Evolutionary conservation across 176 grass and related monocot genomes (phyloP), one percentile per base, ranked within the genome.

Genomic region (Oryza glumipatula): DNA sequence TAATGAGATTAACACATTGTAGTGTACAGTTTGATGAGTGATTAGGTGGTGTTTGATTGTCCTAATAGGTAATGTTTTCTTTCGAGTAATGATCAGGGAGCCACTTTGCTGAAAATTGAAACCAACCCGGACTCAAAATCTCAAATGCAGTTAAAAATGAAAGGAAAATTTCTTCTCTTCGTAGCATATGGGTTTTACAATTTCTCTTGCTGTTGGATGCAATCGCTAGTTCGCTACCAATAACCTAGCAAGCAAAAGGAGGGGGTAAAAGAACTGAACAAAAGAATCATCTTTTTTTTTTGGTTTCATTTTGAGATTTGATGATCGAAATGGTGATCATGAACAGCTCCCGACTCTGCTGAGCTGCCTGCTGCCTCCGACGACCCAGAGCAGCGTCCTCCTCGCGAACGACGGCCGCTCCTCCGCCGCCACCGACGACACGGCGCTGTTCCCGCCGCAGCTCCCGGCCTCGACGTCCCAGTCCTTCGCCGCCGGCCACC

Each of bases 381-480:
- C 86, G 77, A 99, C 89, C 93, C 96, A 99, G 6, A 91, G 89
- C 89, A 96, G 83, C 0, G 93, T 99, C 61, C 93, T 90, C 16
- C 89, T 76, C 3, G 96, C 96, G 82, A 99, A 96, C 0, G 96
- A 94, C 48, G 91, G 86, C n/a, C 93, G 61, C 72, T 96, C 88
- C 85, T 92, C 96, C 3, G 69, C 77, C 9, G 88, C 38, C 17
- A 9, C 6, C 54, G 96, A 99, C 39, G 80, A 79, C 74, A 83
- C 80, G 12, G 74, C 51, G 28, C 84, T 92, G 80, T 84, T 72
- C 69, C 78, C 19, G 19, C 19, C 79, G 80, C 85, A 89, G 87
- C 91, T 92, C 7, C 96, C 93, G 2, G 65, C 88, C 85, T 99
- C 96, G 11, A 91, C 84, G 91, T 99, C 96, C 83, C 89, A 88